Evolutionary conservation across 164 flowering plant species (phyloP).

Genomic region (Cinnamomum chago): DNA sequence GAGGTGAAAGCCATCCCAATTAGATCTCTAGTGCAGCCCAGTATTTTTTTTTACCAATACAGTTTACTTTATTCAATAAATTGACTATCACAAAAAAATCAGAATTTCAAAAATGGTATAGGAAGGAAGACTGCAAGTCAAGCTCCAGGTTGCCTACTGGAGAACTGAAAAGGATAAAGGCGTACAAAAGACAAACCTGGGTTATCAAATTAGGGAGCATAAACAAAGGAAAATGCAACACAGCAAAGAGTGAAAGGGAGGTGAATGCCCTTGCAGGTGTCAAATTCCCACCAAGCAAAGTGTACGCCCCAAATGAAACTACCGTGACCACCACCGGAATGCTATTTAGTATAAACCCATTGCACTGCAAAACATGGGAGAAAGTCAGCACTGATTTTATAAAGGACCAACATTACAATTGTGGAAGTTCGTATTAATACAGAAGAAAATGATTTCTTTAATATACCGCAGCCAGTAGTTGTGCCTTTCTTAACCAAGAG

Average conservation of each 20-base stretch:
- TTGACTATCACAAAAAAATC: too few species aligned
- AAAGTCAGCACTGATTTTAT: neutral
- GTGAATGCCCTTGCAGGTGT: conserved; percentile 99
- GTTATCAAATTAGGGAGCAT: conserved; percentile 97
- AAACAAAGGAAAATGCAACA: conserved; percentile 82
- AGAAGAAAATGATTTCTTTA: neutral
- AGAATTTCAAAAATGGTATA: neutral
- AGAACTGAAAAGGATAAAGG: neutral
- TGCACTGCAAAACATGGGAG: conserved; percentile 53
- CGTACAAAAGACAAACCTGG: conserved; percentile 47
- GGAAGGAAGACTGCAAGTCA: neutral
- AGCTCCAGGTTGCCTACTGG: neutral
- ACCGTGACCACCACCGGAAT: conserved; percentile 94
- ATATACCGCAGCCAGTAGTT: conserved; percentile 75
- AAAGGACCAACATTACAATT: neutral
- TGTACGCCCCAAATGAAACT: conserved; percentile 89
- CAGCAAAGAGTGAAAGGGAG: conserved; percentile 90
- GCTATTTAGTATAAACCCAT: conserved; percentile 77
- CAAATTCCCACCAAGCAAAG: conserved; percentile 90
- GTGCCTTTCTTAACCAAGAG: conserved; percentile 86
- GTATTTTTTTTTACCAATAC: too few species aligned
- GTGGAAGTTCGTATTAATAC: neutral
- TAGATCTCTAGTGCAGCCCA: neutral
- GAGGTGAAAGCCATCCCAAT: neutral
- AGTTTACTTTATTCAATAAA: neutral